Evolutionary conservation across 495 filamentous ascomycete species (phyloP).

Genomic region (Penicillium dipodomyicola): DNA sequence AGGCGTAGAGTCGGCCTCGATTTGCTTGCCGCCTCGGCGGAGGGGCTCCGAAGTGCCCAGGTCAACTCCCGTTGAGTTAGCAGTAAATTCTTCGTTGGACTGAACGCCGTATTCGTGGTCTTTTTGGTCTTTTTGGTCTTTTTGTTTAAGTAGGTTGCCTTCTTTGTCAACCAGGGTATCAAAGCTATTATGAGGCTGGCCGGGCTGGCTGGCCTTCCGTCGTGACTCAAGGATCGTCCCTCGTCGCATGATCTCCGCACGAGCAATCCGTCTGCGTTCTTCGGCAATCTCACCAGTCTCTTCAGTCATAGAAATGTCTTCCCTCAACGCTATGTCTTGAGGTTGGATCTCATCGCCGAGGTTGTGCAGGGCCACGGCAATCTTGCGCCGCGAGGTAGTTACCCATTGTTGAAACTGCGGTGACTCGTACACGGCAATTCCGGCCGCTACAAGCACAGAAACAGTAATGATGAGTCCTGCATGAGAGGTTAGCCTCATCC

Average conservation of each 20-base stretch:
- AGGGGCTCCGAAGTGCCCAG: slow-evolving; percentile 52
- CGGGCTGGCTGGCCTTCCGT: slow-evolving; percentile 23
- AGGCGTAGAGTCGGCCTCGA: slow-evolving; percentile 35
- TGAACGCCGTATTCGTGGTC: slow-evolving; percentile 11
- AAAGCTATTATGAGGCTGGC: slow-evolving; percentile 41
- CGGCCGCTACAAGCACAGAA: slow-evolving; percentile 73
- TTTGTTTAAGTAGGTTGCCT: slow-evolving; percentile 40
- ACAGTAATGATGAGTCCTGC: slow-evolving; percentile 76
- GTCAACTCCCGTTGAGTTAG: slow-evolving; percentile 48
- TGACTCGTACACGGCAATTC: slow-evolving; percentile 81
- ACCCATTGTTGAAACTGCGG: slow-evolving; percentile 77
- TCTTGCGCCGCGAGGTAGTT: slow-evolving; percentile 70
- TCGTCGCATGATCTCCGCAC: slow-evolving; percentile 73
- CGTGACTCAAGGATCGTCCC: slow-evolving; percentile 42
- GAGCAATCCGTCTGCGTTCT: slow-evolving; percentile 63
- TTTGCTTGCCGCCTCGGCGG: slow-evolving; percentile 53
- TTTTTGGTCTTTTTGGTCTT: slow-evolving; percentile 4
- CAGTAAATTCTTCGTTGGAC: slow-evolving; percentile 14
- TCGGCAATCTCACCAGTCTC: slow-evolving; percentile 63
- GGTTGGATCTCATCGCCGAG: slow-evolving; percentile 76
- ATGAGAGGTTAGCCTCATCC: slow-evolving; percentile 14
- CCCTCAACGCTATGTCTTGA: slow-evolving; percentile 22
- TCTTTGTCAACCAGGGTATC: slow-evolving; percentile 55
- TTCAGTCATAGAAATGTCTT: slow-evolving; percentile 55
- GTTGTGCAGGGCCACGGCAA: slow-evolving; percentile 72